These are phyloP conservation scores for Didymella pinodella DNA, from an alignment of 2,329 filamentous ascomycete genomes.

Conservation along the genomic window DNA sequence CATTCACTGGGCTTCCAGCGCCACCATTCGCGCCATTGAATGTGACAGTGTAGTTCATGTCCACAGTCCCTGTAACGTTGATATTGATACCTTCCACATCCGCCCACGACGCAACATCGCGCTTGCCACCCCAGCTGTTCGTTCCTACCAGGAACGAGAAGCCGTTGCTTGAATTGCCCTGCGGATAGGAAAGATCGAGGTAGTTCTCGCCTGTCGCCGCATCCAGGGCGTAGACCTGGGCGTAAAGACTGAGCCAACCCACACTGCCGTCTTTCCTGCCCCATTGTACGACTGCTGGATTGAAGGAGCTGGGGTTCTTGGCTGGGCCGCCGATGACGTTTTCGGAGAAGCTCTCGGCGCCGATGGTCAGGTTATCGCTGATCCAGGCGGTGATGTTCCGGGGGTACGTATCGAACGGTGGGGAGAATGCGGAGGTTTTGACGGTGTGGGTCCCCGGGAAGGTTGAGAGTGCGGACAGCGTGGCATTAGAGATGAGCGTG, in stretches of 20 bases:
- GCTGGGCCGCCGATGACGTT: constrained; percentile 64
- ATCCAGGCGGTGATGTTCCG: constrained; percentile 69
- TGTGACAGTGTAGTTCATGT: constrained; percentile 50
- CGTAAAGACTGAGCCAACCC: constrained; percentile 42
- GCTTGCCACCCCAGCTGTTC: constrained; percentile 54
- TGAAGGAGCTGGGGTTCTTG: constrained; percentile 62
- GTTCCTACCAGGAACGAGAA: constrained; percentile 61
- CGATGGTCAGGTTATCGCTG: constrained; percentile 65
- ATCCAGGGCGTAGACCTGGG: constrained; percentile 35
- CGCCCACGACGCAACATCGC: constrained; percentile 56
- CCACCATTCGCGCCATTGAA: constrained; percentile 57
- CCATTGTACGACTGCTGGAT: constrained; percentile 69
- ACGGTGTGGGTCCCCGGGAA: constrained; percentile 65
- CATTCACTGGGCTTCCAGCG: constrained; percentile 47
- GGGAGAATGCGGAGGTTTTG: constrained; percentile 62
- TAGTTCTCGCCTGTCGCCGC: constrained; percentile 37
- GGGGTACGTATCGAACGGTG: constrained; percentile 64
- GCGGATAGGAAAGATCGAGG: constrained; percentile 63
- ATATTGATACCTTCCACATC: constrained; percentile 61
- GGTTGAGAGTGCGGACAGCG: constrained; percentile 50
- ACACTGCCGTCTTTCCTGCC: constrained; percentile 41
- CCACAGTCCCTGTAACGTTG: constrained; percentile 56
- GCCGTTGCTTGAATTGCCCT: constrained; percentile 58
- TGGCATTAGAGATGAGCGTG: constrained; percentile 55
- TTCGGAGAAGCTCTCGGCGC: constrained; percentile 66